phyloP scores from a whole-genome alignment of 1,284 basidiomycete species.

The Phylloboletellus chloephorus region DNA sequence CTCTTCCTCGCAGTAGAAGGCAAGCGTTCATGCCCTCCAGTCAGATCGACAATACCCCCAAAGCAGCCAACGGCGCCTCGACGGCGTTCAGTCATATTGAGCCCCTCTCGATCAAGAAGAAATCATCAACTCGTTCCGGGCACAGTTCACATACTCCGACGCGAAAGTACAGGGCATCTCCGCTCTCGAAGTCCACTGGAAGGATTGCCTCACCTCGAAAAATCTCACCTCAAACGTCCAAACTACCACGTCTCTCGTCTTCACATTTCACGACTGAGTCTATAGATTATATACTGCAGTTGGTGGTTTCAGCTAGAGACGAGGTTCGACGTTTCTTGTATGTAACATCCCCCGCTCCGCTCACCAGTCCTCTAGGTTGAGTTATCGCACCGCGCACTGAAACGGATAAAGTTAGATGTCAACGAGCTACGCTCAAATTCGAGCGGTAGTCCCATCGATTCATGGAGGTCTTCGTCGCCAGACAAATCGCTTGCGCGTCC shows the following conservation, averaged over 20 bases:
- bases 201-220: slow-evolving; percentile 48
- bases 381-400: slow-evolving; percentile 57
- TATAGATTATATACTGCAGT: slow-evolving; percentile 42
- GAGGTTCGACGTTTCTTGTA: slow-evolving; percentile 44
- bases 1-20: slow-evolving; percentile 62
- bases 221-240: slow-evolving; percentile 48
- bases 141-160: slow-evolving; percentile 39
- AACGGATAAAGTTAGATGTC: slow-evolving; percentile 64
- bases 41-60: slow-evolving; percentile 48
- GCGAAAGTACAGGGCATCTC: slow-evolving; percentile 46
- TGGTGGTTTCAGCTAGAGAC: slow-evolving; percentile 55
- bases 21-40: slow-evolving; percentile 52
- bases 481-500: slow-evolving; percentile 45
- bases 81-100: slow-evolving; percentile 40
- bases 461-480: slow-evolving; percentile 46
- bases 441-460: slow-evolving; percentile 31
- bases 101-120: slow-evolving; percentile 78
- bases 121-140: slow-evolving; percentile 48
- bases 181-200: slow-evolving; percentile 41
- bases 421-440: slow-evolving; percentile 34
- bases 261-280: slow-evolving; percentile 30
- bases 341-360: not conserved
- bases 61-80: slow-evolving; percentile 26
- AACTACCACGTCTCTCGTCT: slow-evolving; percentile 17
- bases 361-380: slow-evolving; percentile 47